Percentiles rank a stretch among this genome's conserved stretches.
phyloP scores from a whole-genome alignment of 208 protist species.

The Tritrichomonas musculus region DNA sequence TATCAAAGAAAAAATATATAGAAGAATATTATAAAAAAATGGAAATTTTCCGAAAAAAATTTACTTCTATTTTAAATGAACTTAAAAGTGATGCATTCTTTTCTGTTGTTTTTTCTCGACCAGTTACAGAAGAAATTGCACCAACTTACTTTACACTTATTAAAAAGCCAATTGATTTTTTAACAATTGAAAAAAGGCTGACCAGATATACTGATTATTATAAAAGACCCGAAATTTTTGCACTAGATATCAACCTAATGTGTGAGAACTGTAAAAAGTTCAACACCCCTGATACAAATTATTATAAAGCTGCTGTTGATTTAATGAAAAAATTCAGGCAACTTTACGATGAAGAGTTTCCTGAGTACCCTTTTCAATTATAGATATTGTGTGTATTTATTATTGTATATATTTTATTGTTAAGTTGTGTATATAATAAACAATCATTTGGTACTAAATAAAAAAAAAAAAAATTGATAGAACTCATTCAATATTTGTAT shows the following conservation, averaged over 20 bases:
- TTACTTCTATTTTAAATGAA: neutral
- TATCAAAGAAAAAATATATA: neutral
- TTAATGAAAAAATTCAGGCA: neutral
- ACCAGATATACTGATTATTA: neutral
- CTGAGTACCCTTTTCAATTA: neutral
- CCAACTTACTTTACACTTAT: neutral
- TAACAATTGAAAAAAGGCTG: neutral
- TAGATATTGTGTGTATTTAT: neutral
- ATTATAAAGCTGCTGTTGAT: neutral
- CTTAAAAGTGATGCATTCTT: neutral
- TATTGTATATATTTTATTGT: neutral
- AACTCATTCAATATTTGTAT: too few relatives aligned
- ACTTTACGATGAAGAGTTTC: neutral
- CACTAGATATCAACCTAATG: neutral
- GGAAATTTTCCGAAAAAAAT: neutral
- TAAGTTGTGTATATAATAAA: too few relatives aligned
- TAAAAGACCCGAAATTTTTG: neutral
- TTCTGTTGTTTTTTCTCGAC: neutral
- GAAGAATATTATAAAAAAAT: constrained; percentile 10
- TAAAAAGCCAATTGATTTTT: neutral
- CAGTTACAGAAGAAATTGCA: constrained; percentile 26
- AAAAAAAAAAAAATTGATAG: too few relatives aligned
- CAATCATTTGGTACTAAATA: too few relatives aligned
- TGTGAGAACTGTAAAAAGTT: neutral
- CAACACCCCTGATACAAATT: neutral